Percentiles rank a stretch among this genome's conserved stretches.
These are phyloP conservation scores for Thoreauomyces humboldtii DNA, from an alignment of 192 early-diverging fungal genomes.

Conservation along the genomic window DNA sequence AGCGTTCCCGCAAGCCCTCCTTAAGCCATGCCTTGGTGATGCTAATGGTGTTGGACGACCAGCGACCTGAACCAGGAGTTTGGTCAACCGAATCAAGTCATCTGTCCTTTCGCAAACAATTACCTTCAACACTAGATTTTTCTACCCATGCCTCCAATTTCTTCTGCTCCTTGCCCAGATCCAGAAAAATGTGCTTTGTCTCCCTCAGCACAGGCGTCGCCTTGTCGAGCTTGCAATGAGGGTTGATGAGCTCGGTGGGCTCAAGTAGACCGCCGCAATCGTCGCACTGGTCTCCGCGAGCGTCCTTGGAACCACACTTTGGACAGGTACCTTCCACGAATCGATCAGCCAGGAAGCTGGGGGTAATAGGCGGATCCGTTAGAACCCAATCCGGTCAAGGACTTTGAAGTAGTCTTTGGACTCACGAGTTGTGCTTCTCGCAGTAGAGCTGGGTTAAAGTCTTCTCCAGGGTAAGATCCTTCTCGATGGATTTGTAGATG, in stretches of 20 bases:
- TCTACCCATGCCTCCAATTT: constrained; percentile 73
- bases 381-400: too few species aligned
- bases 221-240: constrained; percentile 90
- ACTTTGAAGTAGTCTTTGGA: too few species aligned
- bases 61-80: constrained; percentile 58
- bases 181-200: constrained; percentile 88
- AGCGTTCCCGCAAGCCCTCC: constrained; percentile 87
- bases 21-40: constrained; percentile 94
- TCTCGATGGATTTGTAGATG: constrained; percentile 74
- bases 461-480: constrained; percentile 70
- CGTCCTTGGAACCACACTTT: constrained; percentile 69
- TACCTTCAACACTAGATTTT: constrained; percentile 65
- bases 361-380: too few species aligned
- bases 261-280: constrained; percentile 86
- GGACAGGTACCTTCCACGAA: constrained; percentile 98
- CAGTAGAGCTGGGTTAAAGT: constrained; percentile 90
- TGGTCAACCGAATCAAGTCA: not conserved
- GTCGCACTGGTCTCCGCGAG: constrained; percentile 99
- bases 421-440: constrained; percentile 64
- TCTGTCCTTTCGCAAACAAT: not conserved
- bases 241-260: constrained; percentile 88
- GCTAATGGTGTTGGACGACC: constrained; percentile 81
- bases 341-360: constrained; percentile 92
- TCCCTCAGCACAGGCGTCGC: constrained; percentile 75
- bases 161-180: constrained; percentile 76